A percentile compares a stretch with the other conserved stretches of the same genome.
phyloP scores from a whole-genome alignment of 2,329 filamentous ascomycete genomes.

The Colletotrichum ledebouriae region DNA sequence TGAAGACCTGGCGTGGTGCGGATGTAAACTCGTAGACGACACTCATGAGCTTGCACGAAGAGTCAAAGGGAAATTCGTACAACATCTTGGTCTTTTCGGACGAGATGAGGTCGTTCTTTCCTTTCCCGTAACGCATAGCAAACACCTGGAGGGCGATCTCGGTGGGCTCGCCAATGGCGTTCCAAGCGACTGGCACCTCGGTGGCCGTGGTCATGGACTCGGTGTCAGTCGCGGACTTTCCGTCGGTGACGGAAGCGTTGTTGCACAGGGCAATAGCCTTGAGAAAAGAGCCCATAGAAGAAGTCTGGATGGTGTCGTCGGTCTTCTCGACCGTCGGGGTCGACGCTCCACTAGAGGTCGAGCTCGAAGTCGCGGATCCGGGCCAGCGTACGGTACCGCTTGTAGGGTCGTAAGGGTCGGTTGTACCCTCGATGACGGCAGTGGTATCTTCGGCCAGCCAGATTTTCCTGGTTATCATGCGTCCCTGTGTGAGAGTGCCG shows the following conservation, averaged over 20 bases:
- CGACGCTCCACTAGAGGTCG: conserved; percentile 47
- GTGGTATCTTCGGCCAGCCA: conserved; percentile 69
- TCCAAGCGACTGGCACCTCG: conserved; percentile 60
- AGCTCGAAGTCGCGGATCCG: conserved; percentile 52
- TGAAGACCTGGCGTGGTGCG: conserved; percentile 59
- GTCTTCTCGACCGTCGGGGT: conserved; percentile 47
- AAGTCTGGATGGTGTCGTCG: conserved; percentile 47
- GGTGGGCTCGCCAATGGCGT: conserved; percentile 75
- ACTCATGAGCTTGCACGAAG: conserved; percentile 80
- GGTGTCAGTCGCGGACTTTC: conserved; percentile 57
- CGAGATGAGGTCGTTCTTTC: conserved; percentile 53
- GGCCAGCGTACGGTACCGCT: conserved; percentile 65
- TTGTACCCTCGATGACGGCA: conserved; percentile 66
- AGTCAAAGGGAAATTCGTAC: conserved; percentile 80
- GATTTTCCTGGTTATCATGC: conserved; percentile 75
- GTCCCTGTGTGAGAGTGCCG: conserved; percentile 75
- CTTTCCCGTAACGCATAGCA: conserved; percentile 74
- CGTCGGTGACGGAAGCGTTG: conserved; percentile 64
- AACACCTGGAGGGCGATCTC: conserved; percentile 82
- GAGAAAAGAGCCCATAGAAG: conserved; percentile 61
- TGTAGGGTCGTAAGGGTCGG: conserved; percentile 72
- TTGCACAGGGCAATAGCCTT: conserved; percentile 73
- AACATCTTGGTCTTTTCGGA: conserved; percentile 61
- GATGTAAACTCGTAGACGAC: conserved; percentile 68
- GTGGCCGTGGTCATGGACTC: conserved; percentile 62